Conservation (phyloP, 2,329 filamentous ascomycete species). For the Lasiodiplodia theobromae region DNA sequence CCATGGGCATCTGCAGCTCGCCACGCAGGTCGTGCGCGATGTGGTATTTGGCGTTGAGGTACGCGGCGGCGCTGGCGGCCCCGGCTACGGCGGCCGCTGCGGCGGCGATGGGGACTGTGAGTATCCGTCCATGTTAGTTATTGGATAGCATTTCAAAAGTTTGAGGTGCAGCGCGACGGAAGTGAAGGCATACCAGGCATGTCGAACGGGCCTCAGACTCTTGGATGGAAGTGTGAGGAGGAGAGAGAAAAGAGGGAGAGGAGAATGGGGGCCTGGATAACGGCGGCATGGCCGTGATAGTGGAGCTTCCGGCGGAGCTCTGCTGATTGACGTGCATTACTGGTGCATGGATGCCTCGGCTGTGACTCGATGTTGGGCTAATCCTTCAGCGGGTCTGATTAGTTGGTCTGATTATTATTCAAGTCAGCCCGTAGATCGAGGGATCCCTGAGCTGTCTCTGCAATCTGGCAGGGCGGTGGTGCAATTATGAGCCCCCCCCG, state of each 20-base stretch:
- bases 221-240: not conserved
- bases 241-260: not conserved
- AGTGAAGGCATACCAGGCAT: constrained; percentile 14
- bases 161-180: not conserved
- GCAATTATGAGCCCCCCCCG: not conserved
- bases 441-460: not conserved
- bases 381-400: no score
- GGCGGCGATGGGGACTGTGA: constrained; percentile 28
- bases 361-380: not conserved
- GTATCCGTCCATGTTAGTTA: not conserved
- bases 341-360: constrained; percentile 10
- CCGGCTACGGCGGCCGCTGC: constrained; percentile 47
- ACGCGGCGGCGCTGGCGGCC: constrained; percentile 48
- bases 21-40: constrained; percentile 66
- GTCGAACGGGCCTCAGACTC: not conserved
- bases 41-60: constrained; percentile 75
- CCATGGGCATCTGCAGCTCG: not conserved
- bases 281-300: not conserved
- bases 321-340: not conserved
- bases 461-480: not conserved
- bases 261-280: not conserved
- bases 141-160: not conserved
- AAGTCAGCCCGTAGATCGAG: no score
- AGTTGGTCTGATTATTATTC: no score
- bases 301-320: constrained; percentile 3